These are phyloP conservation scores for Amoebophrya sp. DNA, from an alignment of 169 alveolate species.

Conservation along the genomic window DNA sequence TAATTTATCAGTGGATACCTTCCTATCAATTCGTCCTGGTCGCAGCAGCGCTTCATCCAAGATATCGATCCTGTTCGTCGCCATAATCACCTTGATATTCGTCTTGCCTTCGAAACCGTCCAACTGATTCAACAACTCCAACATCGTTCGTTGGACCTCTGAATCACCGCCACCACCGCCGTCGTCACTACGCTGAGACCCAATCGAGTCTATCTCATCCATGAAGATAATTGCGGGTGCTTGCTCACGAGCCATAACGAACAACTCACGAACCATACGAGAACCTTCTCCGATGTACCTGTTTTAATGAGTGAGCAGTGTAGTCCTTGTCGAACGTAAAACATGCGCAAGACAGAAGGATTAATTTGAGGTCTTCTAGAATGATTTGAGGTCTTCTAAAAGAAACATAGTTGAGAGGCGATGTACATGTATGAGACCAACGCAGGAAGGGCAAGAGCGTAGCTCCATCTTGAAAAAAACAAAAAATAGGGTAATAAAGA, in stretches of 20 bases:
- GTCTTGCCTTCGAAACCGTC: constrained; percentile 98
- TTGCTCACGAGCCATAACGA: constrained; percentile 54
- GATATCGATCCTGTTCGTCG: constrained; percentile 97
- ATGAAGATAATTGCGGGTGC: constrained; percentile 58
- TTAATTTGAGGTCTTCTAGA: too few species aligned
- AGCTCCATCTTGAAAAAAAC: background rate
- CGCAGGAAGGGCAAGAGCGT: too few species aligned
- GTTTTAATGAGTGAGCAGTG: too few species aligned
- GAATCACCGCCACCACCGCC: constrained; percentile 95
- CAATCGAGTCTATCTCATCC: constrained; percentile 55
- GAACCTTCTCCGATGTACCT: constrained; percentile 97
- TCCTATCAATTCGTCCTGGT: constrained; percentile 98
- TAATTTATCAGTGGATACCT: too few species aligned
- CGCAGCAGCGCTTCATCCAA: constrained; percentile 97
- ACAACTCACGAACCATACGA: constrained; percentile 88
- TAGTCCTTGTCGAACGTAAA: too few species aligned
- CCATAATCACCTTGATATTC: constrained; percentile 97
- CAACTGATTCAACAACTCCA: constrained; percentile 94
- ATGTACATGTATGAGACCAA: too few species aligned
- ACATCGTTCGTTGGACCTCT: constrained; percentile 99
- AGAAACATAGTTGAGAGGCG: too few species aligned
- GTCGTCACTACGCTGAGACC: constrained; percentile 76
- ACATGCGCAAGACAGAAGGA: too few species aligned
- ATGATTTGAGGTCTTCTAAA: too few species aligned
- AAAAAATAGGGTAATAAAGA: background rate